Percentiles rank a stretch among this genome's conserved stretches.
Conservation (phyloP, 441 rosid species). For the Brassica hybrid region DNA sequence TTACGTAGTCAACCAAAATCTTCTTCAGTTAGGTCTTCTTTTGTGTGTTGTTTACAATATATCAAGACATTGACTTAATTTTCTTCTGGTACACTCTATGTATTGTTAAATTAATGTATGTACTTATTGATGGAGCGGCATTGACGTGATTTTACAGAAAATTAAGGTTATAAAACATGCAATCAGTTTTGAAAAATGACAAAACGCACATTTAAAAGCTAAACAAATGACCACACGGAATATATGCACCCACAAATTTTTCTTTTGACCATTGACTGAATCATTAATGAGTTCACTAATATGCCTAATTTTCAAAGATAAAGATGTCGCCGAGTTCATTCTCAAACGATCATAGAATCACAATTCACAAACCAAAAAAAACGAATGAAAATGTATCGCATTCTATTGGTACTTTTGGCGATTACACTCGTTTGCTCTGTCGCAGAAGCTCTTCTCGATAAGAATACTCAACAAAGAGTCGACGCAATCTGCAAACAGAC, state of each 20-base stretch:
- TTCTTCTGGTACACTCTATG: not conserved
- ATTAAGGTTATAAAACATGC: not conserved
- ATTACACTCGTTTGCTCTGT: constrained; percentile 9
- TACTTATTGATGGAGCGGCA: not conserved
- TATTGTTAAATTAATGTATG: not conserved
- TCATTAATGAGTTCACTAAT: not conserved
- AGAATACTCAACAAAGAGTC: not conserved
- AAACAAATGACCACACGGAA: not conserved
- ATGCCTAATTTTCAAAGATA: constrained; percentile 11
- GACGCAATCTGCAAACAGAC: constrained; percentile 35
- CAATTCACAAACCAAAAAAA: not conserved
- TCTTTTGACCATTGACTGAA: constrained; percentile 31
- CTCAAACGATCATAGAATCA: constrained; percentile 21
- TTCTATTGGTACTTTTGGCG: not conserved
- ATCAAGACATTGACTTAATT: not conserved
- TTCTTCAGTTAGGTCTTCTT: constrained; percentile 3
- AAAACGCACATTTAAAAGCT: not conserved
- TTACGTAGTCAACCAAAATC: constrained; percentile 19
- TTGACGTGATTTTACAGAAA: not conserved
- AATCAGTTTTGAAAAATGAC: not conserved
- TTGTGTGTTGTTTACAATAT: not conserved
- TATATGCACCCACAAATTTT: not conserved
- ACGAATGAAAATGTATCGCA: constrained; percentile 22
- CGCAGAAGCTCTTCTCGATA: constrained; percentile 13
- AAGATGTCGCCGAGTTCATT: not conserved